A percentile compares a stretch with the other conserved stretches of the same genome.
Evolutionary conservation across 1,139 yeast species (phyloP).

Genomic region (Hyphopichia buzzinii): DNA sequence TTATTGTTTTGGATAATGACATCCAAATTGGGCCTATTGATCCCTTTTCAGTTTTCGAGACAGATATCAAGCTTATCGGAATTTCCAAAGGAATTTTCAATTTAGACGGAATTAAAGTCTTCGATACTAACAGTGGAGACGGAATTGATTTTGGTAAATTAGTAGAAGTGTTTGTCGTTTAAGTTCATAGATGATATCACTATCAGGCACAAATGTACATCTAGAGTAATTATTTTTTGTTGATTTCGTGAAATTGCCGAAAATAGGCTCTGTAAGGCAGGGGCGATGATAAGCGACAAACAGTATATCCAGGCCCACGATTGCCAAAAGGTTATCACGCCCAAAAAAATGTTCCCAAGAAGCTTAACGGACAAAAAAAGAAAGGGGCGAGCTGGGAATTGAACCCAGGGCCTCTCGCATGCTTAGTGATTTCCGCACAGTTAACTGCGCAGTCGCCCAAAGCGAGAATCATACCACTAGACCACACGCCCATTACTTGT

Average conservation of each 20-base stretch:
- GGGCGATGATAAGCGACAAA: no score
- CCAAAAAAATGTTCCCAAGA: no score
- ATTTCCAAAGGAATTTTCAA: slow-evolving; percentile 63
- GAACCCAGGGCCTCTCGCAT: slow-evolving; percentile 21
- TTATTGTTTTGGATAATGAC: slow-evolving; percentile 64
- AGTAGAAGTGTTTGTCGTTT: slow-evolving; percentile 64
- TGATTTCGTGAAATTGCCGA: no score
- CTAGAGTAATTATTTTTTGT: no score
- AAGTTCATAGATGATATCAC: slow-evolving; percentile 1
- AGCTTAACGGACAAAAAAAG: no score
- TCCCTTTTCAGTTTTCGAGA: slow-evolving; percentile 61
- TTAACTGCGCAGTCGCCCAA: slow-evolving; percentile 12
- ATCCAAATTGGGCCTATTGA: slow-evolving; percentile 63
- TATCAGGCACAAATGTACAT: background rate
- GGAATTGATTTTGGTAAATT: slow-evolving; percentile 69
- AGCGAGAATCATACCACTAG: slow-evolving; percentile 20
- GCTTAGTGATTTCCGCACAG: slow-evolving; percentile 9
- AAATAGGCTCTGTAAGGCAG: no score
- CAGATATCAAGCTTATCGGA: slow-evolving; percentile 60
- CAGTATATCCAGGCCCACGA: no score
- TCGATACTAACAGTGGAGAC: slow-evolving; percentile 66
- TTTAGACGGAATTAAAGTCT: slow-evolving; percentile 61
- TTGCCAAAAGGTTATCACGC: no score
- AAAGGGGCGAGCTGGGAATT: slow-evolving; percentile 18
- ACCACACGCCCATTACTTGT: slow-evolving; percentile 15